A percentile compares a stretch with the other conserved stretches of the same genome.
Conservation (phyloP, 176 grass and related monocot species). For the Oryza brachyantha region DNA sequence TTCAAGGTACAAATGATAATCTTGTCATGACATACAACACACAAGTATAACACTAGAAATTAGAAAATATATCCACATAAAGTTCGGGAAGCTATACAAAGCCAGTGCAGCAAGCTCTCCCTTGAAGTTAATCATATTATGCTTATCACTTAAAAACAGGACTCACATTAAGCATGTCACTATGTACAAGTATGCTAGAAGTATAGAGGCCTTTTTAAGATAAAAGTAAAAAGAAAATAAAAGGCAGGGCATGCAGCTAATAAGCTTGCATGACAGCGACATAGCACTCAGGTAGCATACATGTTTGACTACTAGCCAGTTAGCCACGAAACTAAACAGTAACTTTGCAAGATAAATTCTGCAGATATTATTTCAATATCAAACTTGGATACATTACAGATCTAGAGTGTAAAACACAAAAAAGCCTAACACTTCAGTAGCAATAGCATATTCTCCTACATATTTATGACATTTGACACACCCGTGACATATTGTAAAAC, state of each 20-base stretch:
- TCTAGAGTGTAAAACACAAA: neutral
- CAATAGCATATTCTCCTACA: neutral
- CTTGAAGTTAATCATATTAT: neutral
- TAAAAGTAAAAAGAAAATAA: neutral
- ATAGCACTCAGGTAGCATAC: neutral
- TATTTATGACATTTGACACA: constrained; percentile 10
- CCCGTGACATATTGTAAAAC: neutral
- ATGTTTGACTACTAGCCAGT: constrained; percentile 9
- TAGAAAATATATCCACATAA: neutral
- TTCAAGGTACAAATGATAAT: neutral
- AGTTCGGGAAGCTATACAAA: neutral
- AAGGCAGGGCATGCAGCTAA: neutral
- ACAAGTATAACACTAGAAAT: neutral
- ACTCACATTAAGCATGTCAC: neutral
- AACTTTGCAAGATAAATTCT: neutral
- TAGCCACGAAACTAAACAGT: constrained; percentile 3
- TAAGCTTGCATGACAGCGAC: neutral
- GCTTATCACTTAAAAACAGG: neutral
- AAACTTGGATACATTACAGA: constrained; percentile 3
- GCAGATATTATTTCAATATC: neutral
- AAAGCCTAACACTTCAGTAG: neutral
- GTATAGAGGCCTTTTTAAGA: neutral
- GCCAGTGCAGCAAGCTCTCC: neutral
- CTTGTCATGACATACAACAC: neutral
- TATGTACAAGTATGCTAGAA: neutral